Evolutionary conservation across 2,329 filamentous ascomycete genomes (phyloP).

Genomic region (Beauveria asiatica): DNA sequence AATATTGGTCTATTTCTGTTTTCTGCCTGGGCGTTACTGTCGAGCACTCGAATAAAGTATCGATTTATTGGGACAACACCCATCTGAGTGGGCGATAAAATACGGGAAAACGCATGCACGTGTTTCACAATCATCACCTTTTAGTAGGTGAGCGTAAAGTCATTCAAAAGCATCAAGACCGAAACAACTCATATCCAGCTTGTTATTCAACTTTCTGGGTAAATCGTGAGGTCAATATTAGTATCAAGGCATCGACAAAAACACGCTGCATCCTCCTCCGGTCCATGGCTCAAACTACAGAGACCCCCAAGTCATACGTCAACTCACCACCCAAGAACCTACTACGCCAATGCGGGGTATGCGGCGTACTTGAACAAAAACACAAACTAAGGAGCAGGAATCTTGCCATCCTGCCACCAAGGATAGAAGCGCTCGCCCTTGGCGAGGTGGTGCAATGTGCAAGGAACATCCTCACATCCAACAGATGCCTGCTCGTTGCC

Average conservation of each 20-base stretch:
- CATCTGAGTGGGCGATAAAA: not conserved
- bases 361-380: not conserved
- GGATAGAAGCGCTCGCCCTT: slow-evolving; percentile 21
- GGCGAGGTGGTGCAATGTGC: slow-evolving; percentile 16
- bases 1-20: not conserved
- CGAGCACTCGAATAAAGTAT: not conserved
- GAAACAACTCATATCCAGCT: not conserved
- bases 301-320: not conserved
- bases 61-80: not conserved
- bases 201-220: not conserved
- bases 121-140: too few species aligned
- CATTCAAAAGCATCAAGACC: too few species aligned
- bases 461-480: slow-evolving; percentile 19
- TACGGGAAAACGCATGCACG: not conserved
- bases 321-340: not conserved
- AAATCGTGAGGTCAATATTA: not conserved
- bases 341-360: not conserved
- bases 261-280: not conserved
- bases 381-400: slow-evolving; percentile 15
- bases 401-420: slow-evolving; percentile 18
- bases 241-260: not conserved
- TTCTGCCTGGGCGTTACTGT: not conserved
- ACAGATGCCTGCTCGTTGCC: slow-evolving; percentile 27
- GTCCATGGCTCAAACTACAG: not conserved
- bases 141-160: too few species aligned